Evolutionary conservation across 768 basidiomycete genomes (phyloP).

Genomic region (Galerina marginata): DNA sequence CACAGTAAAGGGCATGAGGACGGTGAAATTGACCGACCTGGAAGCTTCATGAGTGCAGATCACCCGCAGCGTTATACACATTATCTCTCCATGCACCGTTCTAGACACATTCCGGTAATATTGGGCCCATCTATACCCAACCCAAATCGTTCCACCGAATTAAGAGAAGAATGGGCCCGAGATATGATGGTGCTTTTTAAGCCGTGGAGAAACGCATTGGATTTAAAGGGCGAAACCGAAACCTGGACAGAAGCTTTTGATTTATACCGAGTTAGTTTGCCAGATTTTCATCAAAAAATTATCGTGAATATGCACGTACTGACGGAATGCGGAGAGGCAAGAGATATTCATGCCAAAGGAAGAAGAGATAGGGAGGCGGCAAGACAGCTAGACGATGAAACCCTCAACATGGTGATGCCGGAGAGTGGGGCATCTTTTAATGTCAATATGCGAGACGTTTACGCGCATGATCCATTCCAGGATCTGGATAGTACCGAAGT

Average conservation of each 20-base stretch:
- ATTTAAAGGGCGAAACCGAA: background rate
- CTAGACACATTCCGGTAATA: background rate
- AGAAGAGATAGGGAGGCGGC: background rate
- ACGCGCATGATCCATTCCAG: background rate
- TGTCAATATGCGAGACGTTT: background rate
- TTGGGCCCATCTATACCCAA: background rate
- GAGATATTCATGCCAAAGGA: background rate
- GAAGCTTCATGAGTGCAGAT: background rate
- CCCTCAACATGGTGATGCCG: background rate
- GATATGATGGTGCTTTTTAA: background rate
- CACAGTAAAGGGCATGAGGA: background rate
- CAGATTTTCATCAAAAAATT: background rate
- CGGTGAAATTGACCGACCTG: background rate
- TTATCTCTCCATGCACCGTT: background rate
- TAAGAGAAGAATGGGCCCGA: background rate
- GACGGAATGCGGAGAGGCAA: slow-evolving; percentile 2
- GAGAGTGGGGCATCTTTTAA: background rate
- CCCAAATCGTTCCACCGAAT: background rate
- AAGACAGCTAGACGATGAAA: background rate
- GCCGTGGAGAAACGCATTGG: background rate
- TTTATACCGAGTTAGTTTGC: background rate
- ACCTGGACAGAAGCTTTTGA: background rate
- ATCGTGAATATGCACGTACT: slow-evolving; percentile 8
- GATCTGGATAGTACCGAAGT: background rate
- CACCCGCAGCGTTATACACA: background rate